These are phyloP conservation scores for Dryas integrifolia DNA, from an alignment of 331 rosid species.

Conservation along the genomic window DNA sequence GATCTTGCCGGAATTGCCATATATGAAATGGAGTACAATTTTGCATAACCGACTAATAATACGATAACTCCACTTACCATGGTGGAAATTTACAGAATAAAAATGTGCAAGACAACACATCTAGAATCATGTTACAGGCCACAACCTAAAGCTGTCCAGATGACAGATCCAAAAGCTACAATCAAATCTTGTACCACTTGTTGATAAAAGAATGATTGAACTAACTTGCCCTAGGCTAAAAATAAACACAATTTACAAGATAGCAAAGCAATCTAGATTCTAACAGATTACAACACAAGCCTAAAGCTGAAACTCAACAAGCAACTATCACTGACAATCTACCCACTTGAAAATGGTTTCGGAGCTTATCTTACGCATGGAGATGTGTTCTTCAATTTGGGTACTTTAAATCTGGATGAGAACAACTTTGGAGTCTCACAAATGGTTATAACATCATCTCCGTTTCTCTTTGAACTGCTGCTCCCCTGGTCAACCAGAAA, in stretches of 20 bases:
- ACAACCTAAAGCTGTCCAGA: background rate
- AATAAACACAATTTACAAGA: constrained; percentile 22
- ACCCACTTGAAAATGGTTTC: background rate
- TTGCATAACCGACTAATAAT: no score
- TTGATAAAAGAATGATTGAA: background rate
- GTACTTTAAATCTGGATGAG: constrained; percentile 71
- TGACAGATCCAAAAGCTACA: background rate
- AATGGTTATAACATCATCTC: constrained; percentile 19
- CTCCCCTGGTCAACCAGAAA: constrained; percentile 43
- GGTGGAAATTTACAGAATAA: background rate
- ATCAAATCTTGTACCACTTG: background rate
- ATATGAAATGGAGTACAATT: no score
- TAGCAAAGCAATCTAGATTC: background rate
- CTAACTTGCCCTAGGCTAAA: background rate
- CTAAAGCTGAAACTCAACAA: background rate
- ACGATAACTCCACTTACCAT: no score
- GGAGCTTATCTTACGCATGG: background rate
- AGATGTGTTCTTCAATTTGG: constrained; percentile 61
- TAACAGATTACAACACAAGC: background rate
- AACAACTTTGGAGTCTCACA: constrained; percentile 56
- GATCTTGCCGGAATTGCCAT: no score
- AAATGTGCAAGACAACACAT: background rate
- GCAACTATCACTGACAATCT: background rate
- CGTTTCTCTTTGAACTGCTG: constrained; percentile 58
- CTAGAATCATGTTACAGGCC: background rate